phyloP scores from a whole-genome alignment of 371 early-diverging fungal species.

The Nematocida major region DNA sequence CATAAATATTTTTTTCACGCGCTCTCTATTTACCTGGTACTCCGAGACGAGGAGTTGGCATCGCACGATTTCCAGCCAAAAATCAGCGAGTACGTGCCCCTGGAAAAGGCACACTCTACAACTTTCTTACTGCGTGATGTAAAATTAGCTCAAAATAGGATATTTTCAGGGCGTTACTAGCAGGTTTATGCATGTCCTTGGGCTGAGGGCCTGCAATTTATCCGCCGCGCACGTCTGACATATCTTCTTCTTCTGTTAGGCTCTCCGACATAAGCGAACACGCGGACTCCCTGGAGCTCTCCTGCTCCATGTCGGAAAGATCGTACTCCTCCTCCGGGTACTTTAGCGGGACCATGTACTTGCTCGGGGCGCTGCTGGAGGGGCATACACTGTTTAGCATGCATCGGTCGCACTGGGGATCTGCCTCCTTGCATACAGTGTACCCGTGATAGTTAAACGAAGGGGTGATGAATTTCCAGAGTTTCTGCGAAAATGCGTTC shows the following conservation, averaged over 20 bases:
- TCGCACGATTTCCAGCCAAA: neutral
- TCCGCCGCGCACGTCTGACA: neutral
- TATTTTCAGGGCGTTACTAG: too few species aligned
- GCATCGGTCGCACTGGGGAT: constrained; percentile 19
- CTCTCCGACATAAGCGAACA: neutral
- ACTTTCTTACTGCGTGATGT: too few species aligned
- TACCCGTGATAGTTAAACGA: neutral
- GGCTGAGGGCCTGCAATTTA: neutral
- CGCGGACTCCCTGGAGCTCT: neutral
- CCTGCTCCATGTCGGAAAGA: neutral
- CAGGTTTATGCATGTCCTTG: too few species aligned
- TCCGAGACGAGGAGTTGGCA: neutral
- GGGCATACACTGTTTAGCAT: constrained; percentile 21
- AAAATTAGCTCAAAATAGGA: too few species aligned
- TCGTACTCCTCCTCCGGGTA: constrained; percentile 9
- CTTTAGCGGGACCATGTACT: neutral
- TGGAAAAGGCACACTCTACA: neutral
- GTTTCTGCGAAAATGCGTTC: neutral
- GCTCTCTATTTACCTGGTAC: neutral
- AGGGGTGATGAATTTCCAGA: neutral
- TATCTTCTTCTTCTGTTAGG: neutral
- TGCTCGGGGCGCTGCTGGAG: neutral
- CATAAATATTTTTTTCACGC: constrained; percentile 6
- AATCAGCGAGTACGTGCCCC: neutral
- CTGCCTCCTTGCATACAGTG: neutral